Evolutionary conservation across 768 basidiomycete genomes (phyloP).

Genomic region (Trametopsis cervina): DNA sequence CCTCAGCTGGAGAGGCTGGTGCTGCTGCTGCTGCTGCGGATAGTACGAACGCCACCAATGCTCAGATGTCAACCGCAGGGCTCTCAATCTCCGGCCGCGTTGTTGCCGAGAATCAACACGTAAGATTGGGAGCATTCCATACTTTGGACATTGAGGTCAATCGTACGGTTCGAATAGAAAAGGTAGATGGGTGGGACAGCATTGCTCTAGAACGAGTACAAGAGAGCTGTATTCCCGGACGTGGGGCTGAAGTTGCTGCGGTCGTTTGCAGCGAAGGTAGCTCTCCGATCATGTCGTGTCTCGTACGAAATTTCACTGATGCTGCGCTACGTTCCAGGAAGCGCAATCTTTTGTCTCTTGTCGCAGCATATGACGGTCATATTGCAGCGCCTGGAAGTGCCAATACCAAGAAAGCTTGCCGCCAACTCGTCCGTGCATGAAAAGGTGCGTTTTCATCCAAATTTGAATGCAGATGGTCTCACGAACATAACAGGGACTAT

Average conservation of each 20-base stretch:
- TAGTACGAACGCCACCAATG: constrained; percentile 21
- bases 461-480: not conserved
- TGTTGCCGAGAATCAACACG: constrained; percentile 78
- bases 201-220: constrained; percentile 74
- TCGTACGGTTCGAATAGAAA: constrained; percentile 86
- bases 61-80: constrained; percentile 38
- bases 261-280: constrained; percentile 90
- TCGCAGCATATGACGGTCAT: constrained; percentile 97
- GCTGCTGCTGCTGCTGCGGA: constrained; percentile 35
- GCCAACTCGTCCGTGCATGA: constrained; percentile 84
- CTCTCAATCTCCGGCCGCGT: constrained; percentile 88
- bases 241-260: constrained; percentile 94
- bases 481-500: constrained; percentile 43
- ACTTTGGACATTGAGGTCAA: constrained; percentile 92
- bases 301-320: not conserved
- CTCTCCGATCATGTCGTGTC: not conserved
- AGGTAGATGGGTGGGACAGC: constrained; percentile 86
- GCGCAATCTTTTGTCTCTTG: constrained; percentile 87
- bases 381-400: constrained; percentile 79
- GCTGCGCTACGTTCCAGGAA: constrained; percentile 35
- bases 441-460: constrained; percentile 32
- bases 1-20: constrained; percentile 27
- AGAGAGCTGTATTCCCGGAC: constrained; percentile 87
- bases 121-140: constrained; percentile 89
- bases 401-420: constrained; percentile 85